Conservation (phyloP, 495 filamentous ascomycete species). For the Aspergillus sparsus region DNA sequence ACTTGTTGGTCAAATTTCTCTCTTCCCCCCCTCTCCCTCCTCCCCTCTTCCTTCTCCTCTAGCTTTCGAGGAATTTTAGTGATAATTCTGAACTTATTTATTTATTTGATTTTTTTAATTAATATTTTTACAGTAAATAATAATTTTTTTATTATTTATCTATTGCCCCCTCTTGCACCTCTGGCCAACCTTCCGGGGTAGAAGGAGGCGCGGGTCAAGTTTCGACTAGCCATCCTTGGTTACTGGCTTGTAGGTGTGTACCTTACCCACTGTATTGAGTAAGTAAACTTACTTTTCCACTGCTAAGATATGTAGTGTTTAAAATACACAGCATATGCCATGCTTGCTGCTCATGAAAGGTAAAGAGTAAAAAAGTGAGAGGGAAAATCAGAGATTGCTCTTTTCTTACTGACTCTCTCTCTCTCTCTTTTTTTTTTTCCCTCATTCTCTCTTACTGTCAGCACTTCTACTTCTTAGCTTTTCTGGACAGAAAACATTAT, state of each 20-base stretch:
- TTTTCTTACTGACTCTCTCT: neutral
- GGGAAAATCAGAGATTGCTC: slow-evolving; percentile 1
- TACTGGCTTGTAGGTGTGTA: slow-evolving; percentile 14
- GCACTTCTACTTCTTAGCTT: slow-evolving; percentile 10
- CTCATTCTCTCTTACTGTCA: neutral
- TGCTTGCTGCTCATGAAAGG: slow-evolving; percentile 10
- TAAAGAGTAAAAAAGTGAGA: neutral
- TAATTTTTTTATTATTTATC: slow-evolving; percentile 5
- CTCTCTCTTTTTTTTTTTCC: neutral
- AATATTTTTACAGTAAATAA: neutral
- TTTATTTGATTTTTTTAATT: slow-evolving; percentile 14
- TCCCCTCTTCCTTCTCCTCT: neutral
- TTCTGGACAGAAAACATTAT: slow-evolving; percentile 6
- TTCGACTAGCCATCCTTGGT: slow-evolving; percentile 15
- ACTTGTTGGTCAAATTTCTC: slow-evolving; percentile 6
- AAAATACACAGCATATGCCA: slow-evolving; percentile 22
- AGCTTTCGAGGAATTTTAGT: neutral
- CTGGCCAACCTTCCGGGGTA: slow-evolving; percentile 13
- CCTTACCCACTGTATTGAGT: slow-evolving; percentile 1
- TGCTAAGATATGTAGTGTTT: slow-evolving; percentile 10
- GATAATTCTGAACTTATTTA: neutral
- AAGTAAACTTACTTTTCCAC: slow-evolving; percentile 8
- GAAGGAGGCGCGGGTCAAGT: slow-evolving; percentile 5
- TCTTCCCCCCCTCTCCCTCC: neutral
- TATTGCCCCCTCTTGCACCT: neutral